Conservation (phyloP, 164 flowering plant genomes). For the Magnolia kwangsiensis region DNA sequence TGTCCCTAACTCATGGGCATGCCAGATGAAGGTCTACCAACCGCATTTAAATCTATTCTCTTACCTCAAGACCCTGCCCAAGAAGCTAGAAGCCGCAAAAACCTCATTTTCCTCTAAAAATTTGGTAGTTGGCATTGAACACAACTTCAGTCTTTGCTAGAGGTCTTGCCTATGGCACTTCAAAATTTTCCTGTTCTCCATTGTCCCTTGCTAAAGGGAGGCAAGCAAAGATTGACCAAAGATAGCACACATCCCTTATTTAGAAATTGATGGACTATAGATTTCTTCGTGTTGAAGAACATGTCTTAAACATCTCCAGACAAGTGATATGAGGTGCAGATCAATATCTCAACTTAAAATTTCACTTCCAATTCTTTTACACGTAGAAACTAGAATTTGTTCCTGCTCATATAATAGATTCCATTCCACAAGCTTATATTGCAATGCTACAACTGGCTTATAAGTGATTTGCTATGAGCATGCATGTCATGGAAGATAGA, state of each 20-base stretch:
- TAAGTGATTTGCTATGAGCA: too few species aligned
- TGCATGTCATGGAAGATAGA: too few species aligned
- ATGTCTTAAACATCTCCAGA: too few species aligned
- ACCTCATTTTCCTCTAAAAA: not conserved
- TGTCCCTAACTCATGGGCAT: conserved; percentile 7
- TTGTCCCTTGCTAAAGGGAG: conserved; percentile 1
- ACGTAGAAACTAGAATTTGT: too few species aligned
- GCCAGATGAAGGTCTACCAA: conserved; percentile 1
- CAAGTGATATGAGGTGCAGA: too few species aligned
- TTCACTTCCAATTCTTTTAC: too few species aligned
- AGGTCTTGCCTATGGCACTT: conserved; percentile 5
- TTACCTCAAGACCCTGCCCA: not conserved
- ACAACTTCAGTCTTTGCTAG: not conserved
- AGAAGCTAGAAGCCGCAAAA: not conserved
- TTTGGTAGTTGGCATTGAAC: not conserved
- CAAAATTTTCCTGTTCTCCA: not conserved
- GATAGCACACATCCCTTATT: not conserved
- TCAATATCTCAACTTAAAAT: too few species aligned
- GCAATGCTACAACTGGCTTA: too few species aligned
- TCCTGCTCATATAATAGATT: too few species aligned
- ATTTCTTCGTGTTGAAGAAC: not conserved
- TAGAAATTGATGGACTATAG: not conserved
- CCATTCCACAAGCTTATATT: too few species aligned
- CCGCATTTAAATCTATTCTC: not conserved
- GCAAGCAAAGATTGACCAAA: not conserved